A percentile compares a stretch with the other conserved stretches of the same genome.
Evolutionary conservation across 2,329 filamentous ascomycete genomes (phyloP).

Genomic region (Colletotrichum tropicicola): DNA sequence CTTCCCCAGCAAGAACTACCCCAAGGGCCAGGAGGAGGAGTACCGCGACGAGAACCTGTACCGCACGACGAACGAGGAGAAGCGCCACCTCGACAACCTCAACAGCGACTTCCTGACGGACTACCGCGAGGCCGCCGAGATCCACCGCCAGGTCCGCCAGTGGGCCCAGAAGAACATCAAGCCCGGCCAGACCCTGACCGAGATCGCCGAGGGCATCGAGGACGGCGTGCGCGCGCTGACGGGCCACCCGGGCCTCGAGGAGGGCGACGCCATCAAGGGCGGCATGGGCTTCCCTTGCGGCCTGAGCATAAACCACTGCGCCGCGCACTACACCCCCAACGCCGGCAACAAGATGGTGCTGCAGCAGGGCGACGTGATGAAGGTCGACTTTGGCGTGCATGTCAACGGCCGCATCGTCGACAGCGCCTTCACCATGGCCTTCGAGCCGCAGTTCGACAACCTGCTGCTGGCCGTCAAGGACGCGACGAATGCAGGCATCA

Average conservation of each 20-base stretch:
- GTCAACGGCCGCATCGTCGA: slow-evolving; percentile 84
- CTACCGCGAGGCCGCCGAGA: slow-evolving; percentile 84
- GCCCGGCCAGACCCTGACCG: slow-evolving; percentile 81
- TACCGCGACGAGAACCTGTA: slow-evolving; percentile 81
- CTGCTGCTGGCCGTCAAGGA: slow-evolving; percentile 79
- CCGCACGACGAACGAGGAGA: slow-evolving; percentile 85
- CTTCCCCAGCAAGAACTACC: slow-evolving; percentile 78
- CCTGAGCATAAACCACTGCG: slow-evolving; percentile 84
- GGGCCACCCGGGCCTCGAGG: slow-evolving; percentile 79
- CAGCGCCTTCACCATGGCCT: slow-evolving; percentile 82
- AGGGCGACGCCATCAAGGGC: slow-evolving; percentile 80
- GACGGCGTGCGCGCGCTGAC: slow-evolving; percentile 80
- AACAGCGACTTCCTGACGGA: slow-evolving; percentile 76
- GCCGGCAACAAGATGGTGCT: slow-evolving; percentile 83
- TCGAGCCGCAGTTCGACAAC: slow-evolving; percentile 79
- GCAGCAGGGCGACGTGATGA: slow-evolving; percentile 79
- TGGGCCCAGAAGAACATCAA: slow-evolving; percentile 84
- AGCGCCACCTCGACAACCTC: slow-evolving; percentile 78
- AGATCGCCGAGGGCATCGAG: slow-evolving; percentile 88
- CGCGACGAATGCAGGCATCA: slow-evolving; percentile 80
- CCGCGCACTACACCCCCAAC: slow-evolving; percentile 89
- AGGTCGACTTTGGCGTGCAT: slow-evolving; percentile 85
- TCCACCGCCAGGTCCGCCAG: slow-evolving; percentile 86
- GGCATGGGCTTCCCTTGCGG: slow-evolving; percentile 91
- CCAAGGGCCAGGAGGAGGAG: slow-evolving; percentile 80